Percentiles rank a stretch among this genome's conserved stretches.
Evolutionary conservation across 2,329 filamentous ascomycete genomes (phyloP).

Genomic region (Saccharata proteae): DNA sequence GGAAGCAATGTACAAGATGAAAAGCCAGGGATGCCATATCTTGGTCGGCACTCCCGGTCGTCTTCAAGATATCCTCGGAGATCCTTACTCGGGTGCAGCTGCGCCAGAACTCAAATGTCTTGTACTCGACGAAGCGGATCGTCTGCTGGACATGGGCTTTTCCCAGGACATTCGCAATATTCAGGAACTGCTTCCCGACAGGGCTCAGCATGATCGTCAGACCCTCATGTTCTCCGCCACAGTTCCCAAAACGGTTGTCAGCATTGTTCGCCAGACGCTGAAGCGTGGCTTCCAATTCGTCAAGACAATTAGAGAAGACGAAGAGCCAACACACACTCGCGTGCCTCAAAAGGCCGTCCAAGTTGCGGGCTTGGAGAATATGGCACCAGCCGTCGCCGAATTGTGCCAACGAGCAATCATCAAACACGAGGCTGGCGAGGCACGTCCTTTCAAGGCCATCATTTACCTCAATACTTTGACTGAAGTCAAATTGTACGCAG

Average conservation of each 20-base stretch:
- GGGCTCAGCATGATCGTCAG: conserved; percentile 56
- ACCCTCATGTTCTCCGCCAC: conserved; percentile 95
- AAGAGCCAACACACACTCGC: conserved; percentile 70
- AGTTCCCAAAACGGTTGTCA: conserved; percentile 70
- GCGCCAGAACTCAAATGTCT: conserved; percentile 49
- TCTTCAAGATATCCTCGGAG: conserved; percentile 66
- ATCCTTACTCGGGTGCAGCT: conserved; percentile 48
- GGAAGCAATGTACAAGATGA: conserved; percentile 54
- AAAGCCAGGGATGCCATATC: conserved; percentile 69
- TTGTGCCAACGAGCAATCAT: conserved; percentile 53
- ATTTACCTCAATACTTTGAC: conserved; percentile 77
- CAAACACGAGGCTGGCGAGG: conserved; percentile 42
- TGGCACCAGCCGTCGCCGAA: conserved; percentile 66
- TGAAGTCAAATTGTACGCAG: conserved; percentile 53
- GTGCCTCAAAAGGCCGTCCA: conserved; percentile 70
- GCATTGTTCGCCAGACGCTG: conserved; percentile 65
- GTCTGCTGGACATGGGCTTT: conserved; percentile 50
- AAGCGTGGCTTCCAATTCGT: conserved; percentile 79
- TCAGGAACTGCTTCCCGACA: conserved; percentile 46
- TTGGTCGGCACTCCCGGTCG: conserved; percentile 85
- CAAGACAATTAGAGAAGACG: conserved; percentile 73
- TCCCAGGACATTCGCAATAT: conserved; percentile 36
- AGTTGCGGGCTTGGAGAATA: conserved; percentile 59
- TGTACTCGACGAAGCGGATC: conserved; percentile 56
- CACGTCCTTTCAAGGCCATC: conserved; percentile 81